Evolutionary conservation across 805 yeast genomes (phyloP).

Genomic region (Candida succiphila): DNA sequence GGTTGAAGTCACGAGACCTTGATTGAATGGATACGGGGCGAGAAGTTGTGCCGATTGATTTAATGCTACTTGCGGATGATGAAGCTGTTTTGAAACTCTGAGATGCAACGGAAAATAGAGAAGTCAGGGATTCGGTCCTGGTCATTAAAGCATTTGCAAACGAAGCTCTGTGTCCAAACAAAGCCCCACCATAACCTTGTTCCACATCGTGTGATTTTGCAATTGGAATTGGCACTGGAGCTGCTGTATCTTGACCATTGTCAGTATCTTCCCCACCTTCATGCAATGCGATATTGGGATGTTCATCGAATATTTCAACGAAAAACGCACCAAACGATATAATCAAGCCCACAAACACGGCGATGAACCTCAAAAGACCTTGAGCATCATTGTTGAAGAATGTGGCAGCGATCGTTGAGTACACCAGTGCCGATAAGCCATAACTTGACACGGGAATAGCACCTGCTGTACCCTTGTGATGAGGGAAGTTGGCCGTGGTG

Average conservation of each 20-base stretch:
- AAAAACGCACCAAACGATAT: conserved; percentile 37
- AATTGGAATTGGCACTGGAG: background rate
- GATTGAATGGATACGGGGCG: no score
- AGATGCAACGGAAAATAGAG: conserved; percentile 21
- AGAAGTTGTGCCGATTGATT: no score
- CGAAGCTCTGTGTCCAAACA: conserved; percentile 26
- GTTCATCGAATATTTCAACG: conserved; percentile 21
- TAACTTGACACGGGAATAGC: conserved; percentile 60
- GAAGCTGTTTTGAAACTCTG: conserved; percentile 15
- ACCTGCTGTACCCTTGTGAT: conserved; percentile 60
- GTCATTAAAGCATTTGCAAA: conserved; percentile 21
- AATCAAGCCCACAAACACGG: conserved; percentile 38
- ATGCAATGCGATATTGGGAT: background rate
- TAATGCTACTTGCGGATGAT: conserved; percentile 9
- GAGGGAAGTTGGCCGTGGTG: conserved; percentile 56
- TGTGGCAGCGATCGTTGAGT: conserved; percentile 45
- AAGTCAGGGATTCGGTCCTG: conserved; percentile 16
- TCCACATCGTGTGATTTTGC: background rate
- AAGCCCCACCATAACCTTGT: conserved; percentile 4
- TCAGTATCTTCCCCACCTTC: conserved; percentile 1
- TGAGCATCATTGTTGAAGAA: conserved; percentile 44
- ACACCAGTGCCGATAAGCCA: conserved; percentile 62
- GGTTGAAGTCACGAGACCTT: no score
- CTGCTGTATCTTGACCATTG: background rate
- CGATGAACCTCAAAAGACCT: conserved; percentile 45